Conservation (phyloP, 148 eudicot species). For the Dysphania ambrosioides region DNA sequence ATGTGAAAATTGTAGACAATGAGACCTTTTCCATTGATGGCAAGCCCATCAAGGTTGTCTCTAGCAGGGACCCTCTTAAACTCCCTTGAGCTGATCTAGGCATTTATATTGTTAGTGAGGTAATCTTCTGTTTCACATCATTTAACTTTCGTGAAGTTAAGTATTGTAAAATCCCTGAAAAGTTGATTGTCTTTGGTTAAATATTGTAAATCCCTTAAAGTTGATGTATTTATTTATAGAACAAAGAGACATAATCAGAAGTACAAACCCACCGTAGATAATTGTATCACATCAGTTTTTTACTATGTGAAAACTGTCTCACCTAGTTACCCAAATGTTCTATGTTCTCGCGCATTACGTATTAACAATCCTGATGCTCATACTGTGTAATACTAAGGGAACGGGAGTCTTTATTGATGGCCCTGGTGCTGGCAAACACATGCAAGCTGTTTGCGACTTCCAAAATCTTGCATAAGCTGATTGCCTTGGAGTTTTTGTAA, state of each 20-base stretch:
- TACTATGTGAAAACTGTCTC: background rate
- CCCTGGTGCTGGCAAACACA: constrained; percentile 98
- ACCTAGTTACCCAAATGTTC: too few relatives aligned
- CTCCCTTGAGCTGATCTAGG: constrained; percentile 99
- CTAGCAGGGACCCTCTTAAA: constrained; percentile 87
- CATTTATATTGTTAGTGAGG: constrained; percentile 97
- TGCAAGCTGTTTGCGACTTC: constrained; percentile 57
- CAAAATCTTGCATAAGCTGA: background rate
- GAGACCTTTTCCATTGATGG: constrained; percentile 89
- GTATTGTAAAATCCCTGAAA: background rate
- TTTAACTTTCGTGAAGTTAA: background rate
- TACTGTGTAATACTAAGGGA: constrained; percentile 44
- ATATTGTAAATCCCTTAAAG: too few relatives aligned
- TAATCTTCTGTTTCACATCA: constrained; percentile 16
- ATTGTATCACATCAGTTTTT: background rate
- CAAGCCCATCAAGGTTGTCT: constrained; percentile 88
- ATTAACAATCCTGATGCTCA: background rate
- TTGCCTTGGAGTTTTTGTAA: background rate
- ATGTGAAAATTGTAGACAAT: constrained; percentile 82
- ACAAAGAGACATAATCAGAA: too few relatives aligned
- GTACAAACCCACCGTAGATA: background rate
- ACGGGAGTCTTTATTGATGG: constrained; percentile 99
- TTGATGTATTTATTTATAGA: too few relatives aligned
- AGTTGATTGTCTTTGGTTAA: too few relatives aligned
- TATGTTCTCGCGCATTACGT: background rate